Percentiles rank a stretch among this genome's conserved stretches.
phyloP scores from a whole-genome alignment of 2,329 filamentous ascomycete species.

The Spiromastix sp. region DNA sequence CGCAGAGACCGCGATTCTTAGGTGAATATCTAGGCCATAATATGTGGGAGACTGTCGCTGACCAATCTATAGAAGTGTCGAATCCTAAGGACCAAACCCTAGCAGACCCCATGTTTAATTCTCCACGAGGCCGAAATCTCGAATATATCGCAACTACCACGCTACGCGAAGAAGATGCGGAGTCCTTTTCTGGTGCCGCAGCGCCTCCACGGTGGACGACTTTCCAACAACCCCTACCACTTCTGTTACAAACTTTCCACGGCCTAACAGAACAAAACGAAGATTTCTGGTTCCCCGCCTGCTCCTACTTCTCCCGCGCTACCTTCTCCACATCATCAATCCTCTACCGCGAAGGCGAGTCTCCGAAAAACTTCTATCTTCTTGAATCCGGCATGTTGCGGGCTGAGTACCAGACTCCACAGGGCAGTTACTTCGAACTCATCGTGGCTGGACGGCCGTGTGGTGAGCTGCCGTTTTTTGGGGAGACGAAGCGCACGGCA shows the following conservation, averaged over 20 bases:
- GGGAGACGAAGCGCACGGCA: constrained; percentile 75
- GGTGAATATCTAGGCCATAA: constrained; percentile 4
- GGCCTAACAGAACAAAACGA: constrained; percentile 76
- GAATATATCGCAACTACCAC: constrained; percentile 68
- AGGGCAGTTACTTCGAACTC: constrained; percentile 79
- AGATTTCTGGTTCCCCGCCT: constrained; percentile 85
- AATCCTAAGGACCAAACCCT: constrained; percentile 1
- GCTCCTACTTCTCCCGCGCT: constrained; percentile 62
- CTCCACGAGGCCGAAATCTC: constrained; percentile 69
- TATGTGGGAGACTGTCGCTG: no score
- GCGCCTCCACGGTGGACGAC: constrained; percentile 63
- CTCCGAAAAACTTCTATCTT: constrained; percentile 76
- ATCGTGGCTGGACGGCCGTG: constrained; percentile 93
- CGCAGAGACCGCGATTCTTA: constrained; percentile 1
- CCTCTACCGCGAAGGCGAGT: constrained; percentile 68
- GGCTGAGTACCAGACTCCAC: constrained; percentile 82
- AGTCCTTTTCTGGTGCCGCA: constrained; percentile 23
- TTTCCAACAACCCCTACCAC: constrained; percentile 79
- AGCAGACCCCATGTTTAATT: constrained; percentile 52
- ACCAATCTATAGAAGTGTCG: no score
- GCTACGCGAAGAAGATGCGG: constrained; percentile 53
- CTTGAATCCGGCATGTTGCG: constrained; percentile 81
- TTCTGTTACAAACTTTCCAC: constrained; percentile 93
- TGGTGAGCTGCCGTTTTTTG: constrained; percentile 93
- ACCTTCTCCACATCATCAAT: constrained; percentile 59